Evolutionary conservation across 495 filamentous ascomycete species (phyloP), one percentile per base, ranked within the genome.

Genomic region (Arthonia radiata): DNA sequence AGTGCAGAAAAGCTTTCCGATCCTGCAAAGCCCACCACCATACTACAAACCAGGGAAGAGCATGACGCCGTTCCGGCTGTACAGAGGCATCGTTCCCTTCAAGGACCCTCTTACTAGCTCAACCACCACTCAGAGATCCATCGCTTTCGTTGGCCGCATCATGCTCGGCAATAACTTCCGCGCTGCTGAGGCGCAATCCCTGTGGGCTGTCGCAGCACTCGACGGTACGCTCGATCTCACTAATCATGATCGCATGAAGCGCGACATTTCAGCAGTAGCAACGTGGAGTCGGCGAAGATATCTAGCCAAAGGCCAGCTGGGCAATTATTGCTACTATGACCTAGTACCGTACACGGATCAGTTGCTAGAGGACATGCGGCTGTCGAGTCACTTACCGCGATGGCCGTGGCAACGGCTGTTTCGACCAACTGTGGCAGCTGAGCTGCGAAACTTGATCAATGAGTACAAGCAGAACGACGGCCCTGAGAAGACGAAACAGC

Each of bases 261-360:
- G 28, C 13, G 36, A 53, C 13, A 37, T 53, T 5, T 48, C 53
- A 8, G 25, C 33, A n/a, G 42, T 37, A 14, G 41, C 37, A 15
- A 42, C 47, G 2, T 52, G 41, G 39, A 47, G 38, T 25, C 37
- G 35, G 27, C 37, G 44, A 17, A 34, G 52, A 26, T 57, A 57
- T 28, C 41, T 49, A 1, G 35, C 37, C 0, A 43, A 41, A 13
- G 54, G 53, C 6, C 30, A 40, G 11, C 13, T 22, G 17, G 54
- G 53, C 4, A 48, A 51, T 26, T 48, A 35, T 26, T 33, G 49
- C 15, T 37, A 39, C 23, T 52, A 42, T 13, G 55, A 59, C 25
- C 23, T 39, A 25, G 31, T 43, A 6, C 26, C 28, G 25, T 52
- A 48, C 23, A 44, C 38, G 3, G 49, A 54, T 32, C 28, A 16